A percentile compares a stretch with the other conserved stretches of the same genome.
phyloP scores from a whole-genome alignment of 2,329 filamentous ascomycete species.

The Ophiocordyceps sinensis region DNA sequence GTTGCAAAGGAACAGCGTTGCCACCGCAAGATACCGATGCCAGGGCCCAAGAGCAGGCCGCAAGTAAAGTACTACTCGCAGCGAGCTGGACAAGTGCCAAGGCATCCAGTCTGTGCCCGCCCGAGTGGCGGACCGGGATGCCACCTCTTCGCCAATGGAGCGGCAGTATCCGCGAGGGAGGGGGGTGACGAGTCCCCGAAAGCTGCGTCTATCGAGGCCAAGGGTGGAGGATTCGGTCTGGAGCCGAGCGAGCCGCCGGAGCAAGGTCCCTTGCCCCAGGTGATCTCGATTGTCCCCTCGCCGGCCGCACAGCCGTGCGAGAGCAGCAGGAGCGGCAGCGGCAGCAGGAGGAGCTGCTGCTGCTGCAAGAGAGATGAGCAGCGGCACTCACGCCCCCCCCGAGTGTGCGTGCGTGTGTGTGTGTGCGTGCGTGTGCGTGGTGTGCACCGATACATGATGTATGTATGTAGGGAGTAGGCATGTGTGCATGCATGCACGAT shows the following conservation, averaged over 20 bases:
- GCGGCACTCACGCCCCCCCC: background rate
- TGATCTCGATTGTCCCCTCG: conserved; percentile 11
- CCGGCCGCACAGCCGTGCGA: background rate
- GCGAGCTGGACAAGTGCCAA: background rate
- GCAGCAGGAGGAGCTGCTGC: too few species aligned
- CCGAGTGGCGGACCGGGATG: conserved; percentile 7
- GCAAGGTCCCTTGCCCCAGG: conserved; percentile 3
- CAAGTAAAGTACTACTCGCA: background rate
- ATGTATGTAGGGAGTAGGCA: too few species aligned
- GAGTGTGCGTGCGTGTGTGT: too few species aligned
- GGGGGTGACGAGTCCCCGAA: conserved; percentile 16
- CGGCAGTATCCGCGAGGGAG: conserved; percentile 18
- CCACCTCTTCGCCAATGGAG: conserved; percentile 17
- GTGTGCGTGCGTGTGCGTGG: too few species aligned
- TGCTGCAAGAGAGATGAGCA: background rate
- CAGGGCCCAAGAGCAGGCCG: background rate
- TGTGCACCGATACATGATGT: background rate
- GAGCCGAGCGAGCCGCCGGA: conserved; percentile 23
- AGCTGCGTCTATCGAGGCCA: background rate
- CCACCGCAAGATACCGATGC: background rate
- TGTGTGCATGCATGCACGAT: background rate
- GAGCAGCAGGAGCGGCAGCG: background rate
- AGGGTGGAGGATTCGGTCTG: conserved; percentile 19
- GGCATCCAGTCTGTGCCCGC: background rate
- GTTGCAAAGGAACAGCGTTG: conserved; percentile 4